These are phyloP conservation scores for Mortierella sp. DNA, from an alignment of 371 early-diverging fungal genomes.

Conservation along the genomic window DNA sequence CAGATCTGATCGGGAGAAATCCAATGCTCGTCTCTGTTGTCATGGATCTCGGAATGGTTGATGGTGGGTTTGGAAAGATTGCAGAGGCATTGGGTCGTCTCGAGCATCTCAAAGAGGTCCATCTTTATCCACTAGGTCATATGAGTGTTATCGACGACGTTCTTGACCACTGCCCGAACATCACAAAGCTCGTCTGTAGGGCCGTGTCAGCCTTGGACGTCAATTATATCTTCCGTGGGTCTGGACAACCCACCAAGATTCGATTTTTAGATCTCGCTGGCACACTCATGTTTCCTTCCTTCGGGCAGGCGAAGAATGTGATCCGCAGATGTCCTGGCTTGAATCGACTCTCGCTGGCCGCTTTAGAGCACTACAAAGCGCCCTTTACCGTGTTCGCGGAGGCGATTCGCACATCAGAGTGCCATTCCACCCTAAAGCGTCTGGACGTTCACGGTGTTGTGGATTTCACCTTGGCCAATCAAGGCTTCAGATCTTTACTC, in stretches of 20 bases:
- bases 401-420: too few species aligned
- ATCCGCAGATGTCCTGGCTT: not conserved
- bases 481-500: conserved; percentile 5
- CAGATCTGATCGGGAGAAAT: not conserved
- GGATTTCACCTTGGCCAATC: conserved; percentile 7
- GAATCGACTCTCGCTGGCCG: too few species aligned
- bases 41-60: not conserved
- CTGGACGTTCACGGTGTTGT: not conserved
- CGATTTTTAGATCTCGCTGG: not conserved
- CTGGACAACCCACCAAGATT: not conserved
- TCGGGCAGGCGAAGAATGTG: not conserved
- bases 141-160: not conserved
- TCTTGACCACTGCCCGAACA: not conserved
- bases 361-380: too few species aligned
- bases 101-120: not conserved
- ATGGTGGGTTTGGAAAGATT: not conserved
- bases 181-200: not conserved
- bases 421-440: not conserved
- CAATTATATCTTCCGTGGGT: not conserved
- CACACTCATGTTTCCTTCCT: not conserved
- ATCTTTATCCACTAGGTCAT: not conserved
- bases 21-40: not conserved
- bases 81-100: not conserved
- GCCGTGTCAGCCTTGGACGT: not conserved
- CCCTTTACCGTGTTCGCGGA: not conserved